A percentile compares a stretch with the other conserved stretches of the same genome.
phyloP scores from a whole-genome alignment of 140 eudicot genomes.

The Senecio squalidus region DNA sequence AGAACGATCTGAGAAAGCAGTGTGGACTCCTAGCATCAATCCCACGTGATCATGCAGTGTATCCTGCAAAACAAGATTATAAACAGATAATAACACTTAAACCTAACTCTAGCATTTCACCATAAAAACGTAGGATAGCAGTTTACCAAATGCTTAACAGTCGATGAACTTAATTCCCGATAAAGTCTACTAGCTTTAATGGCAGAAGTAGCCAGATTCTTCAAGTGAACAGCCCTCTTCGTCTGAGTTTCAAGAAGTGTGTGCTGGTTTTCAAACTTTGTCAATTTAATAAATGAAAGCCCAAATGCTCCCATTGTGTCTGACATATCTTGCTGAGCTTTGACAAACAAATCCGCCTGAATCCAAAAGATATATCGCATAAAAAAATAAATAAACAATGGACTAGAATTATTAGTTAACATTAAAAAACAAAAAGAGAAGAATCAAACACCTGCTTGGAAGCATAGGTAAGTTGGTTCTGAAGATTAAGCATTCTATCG shows the following conservation, averaged over 20 bases:
- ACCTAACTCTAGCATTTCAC: not conserved
- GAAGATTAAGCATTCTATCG: too few relatives aligned
- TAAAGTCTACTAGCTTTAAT: constrained; percentile 92
- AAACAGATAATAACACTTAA: too few relatives aligned
- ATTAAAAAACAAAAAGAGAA: too few relatives aligned
- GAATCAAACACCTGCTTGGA: too few relatives aligned
- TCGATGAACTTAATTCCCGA: constrained; percentile 73
- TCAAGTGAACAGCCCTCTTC: constrained; percentile 76
- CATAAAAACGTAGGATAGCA: not conserved
- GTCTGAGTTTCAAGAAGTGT: constrained; percentile 70
- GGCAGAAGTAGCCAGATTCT: constrained; percentile 93
- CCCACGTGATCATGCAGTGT: constrained; percentile 99
- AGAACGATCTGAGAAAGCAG: constrained; percentile 87
- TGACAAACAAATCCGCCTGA: constrained; percentile 94
- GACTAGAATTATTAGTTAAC: too few relatives aligned
- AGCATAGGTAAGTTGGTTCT: too few relatives aligned
- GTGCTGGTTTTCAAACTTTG: constrained; percentile 83
- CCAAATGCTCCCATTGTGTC: constrained; percentile 95
- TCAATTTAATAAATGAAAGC: constrained; percentile 75
- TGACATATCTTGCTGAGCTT: constrained; percentile 96
- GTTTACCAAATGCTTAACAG: constrained; percentile 86
- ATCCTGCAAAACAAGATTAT: constrained; percentile 49
- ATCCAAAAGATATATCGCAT: too few relatives aligned
- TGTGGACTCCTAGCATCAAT: constrained; percentile 79
- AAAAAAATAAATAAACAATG: too few relatives aligned